A percentile compares a stretch with the other conserved stretches of the same genome.
phyloP scores from a whole-genome alignment of 2,329 filamentous ascomycete species.

The Aspergillus fumigatus region DNA sequence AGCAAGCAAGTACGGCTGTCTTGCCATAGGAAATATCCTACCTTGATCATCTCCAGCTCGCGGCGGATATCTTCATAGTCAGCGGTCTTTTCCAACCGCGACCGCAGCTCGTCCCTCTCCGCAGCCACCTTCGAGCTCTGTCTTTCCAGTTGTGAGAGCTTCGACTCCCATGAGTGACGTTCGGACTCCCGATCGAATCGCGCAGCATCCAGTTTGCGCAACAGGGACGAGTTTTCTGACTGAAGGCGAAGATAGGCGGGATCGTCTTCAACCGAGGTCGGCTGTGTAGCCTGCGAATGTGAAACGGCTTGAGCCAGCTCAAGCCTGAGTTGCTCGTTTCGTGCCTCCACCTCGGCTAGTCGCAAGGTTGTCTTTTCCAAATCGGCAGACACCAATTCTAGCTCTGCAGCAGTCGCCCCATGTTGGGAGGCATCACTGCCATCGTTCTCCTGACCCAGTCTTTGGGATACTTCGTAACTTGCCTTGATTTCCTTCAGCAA shows the following conservation, averaged over 20 bases:
- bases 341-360: slow-evolving; percentile 83
- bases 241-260: slow-evolving; percentile 81
- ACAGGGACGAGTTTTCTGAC: slow-evolving; percentile 86
- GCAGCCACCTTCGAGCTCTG: slow-evolving; percentile 69
- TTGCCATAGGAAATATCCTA: slow-evolving; percentile 21
- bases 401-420: slow-evolving; percentile 76
- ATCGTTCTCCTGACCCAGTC: slow-evolving; percentile 69
- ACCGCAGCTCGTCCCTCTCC: slow-evolving; percentile 74
- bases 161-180: slow-evolving; percentile 70
- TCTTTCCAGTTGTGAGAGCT: slow-evolving; percentile 72
- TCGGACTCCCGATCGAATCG: slow-evolving; percentile 79
- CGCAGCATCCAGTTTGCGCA: slow-evolving; percentile 80
- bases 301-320: slow-evolving; percentile 88
- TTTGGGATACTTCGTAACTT: slow-evolving; percentile 92
- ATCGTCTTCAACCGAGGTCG: slow-evolving; percentile 74
- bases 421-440: slow-evolving; percentile 58
- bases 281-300: slow-evolving; percentile 56
- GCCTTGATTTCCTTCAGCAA: slow-evolving; percentile 92
- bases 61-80: slow-evolving; percentile 97
- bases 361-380: slow-evolving; percentile 83
- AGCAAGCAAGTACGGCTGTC: slow-evolving; percentile 1
- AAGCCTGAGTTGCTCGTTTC: slow-evolving; percentile 87
- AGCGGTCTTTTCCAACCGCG: slow-evolving; percentile 79
- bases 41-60: slow-evolving; percentile 89
- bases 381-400: slow-evolving; percentile 90